These are phyloP conservation scores for Teratosphaeria nubilosa DNA, from an alignment of 2,329 filamentous ascomycete genomes.

Conservation along the genomic window DNA sequence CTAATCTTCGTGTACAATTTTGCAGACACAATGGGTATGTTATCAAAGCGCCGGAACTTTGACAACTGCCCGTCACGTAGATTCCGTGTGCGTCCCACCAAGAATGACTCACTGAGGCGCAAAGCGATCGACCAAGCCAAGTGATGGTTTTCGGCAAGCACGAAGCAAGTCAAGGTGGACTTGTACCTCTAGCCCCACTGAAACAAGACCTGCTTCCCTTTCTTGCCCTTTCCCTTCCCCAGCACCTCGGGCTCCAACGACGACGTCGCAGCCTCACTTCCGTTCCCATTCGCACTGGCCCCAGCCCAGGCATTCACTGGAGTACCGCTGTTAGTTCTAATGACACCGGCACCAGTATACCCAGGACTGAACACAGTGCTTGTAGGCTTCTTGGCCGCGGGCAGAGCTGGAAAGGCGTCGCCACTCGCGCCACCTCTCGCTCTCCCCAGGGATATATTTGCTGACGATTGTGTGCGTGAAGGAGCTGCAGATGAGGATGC, in stretches of 20 bases:
- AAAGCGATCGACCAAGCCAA: too few relatives aligned
- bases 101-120: too few relatives aligned
- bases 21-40: too few relatives aligned
- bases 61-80: too few relatives aligned
- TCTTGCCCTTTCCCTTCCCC: conserved; percentile 37
- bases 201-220: conserved; percentile 42
- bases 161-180: background rate
- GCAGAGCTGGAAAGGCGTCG: conserved; percentile 75
- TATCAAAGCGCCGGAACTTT: too few relatives aligned
- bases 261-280: conserved; percentile 15
- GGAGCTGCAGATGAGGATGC: conserved; percentile 23
- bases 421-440: conserved; percentile 5
- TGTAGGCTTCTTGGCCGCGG: conserved; percentile 61
- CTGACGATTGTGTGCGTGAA: conserved; percentile 26
- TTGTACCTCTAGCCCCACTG: conserved; percentile 34
- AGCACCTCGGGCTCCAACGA: conserved; percentile 10
- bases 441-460: conserved; percentile 15
- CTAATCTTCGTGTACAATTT: too few relatives aligned
- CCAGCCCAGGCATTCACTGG: conserved; percentile 31
- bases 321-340: conserved; percentile 31
- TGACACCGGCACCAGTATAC: conserved; percentile 36
- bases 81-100: too few relatives aligned
- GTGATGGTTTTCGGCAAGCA: too few relatives aligned
- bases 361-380: conserved; percentile 44
- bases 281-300: conserved; percentile 2